Evolutionary conservation across 805 yeast genomes (phyloP), one percentile per base, ranked within the genome.

Genomic region (Blastobotrys mokoenaii): DNA sequence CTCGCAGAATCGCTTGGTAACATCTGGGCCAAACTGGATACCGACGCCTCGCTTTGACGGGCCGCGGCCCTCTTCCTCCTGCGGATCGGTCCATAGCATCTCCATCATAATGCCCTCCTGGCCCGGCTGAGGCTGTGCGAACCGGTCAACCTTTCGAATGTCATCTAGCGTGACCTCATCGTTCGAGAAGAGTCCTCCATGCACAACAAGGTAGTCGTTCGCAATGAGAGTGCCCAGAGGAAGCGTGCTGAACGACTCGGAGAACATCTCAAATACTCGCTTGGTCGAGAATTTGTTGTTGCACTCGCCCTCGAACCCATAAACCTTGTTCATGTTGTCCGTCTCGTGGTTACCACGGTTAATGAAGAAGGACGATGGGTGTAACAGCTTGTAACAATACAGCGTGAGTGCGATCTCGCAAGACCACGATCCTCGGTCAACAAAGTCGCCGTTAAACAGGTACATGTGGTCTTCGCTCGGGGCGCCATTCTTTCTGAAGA

Each of bases 271-370:
- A 65, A 84, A 90, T 10, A 86, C 69, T 54, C 82, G 79, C 50
- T 83, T 84, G 30, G 83, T 77, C 14, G 40, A 31, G 66, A 89
- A 93, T 64, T 93, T 93, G 60, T 79, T 79, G 64, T 85, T 88
- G 68, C 96, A 87, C 64, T 93, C 98, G 56, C 93, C 97, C 57
- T 87, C 86, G 45, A 93, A 93, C 0, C 98, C 98, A 59, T 93
- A 93, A 15, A 93, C 86, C 60, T 84, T 84, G 68, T 93, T 93
- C 98, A 93, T 93, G 56, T 85, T 94, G 59, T 84, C 83, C 1
- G 97, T 89, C 64, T 93, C 98, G 65, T 93, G 98, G 63, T 93
- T 93, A 22, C 98, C 98, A 60, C 98, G 75, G 66, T 93, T 93
- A 49, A 93, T 63, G 65, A 67, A 88, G 38, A 90, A 63, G 38